Evolutionary conservation across 2,329 filamentous ascomycete species (phyloP).

Genomic region (Hirsutella rhossiliensis): DNA sequence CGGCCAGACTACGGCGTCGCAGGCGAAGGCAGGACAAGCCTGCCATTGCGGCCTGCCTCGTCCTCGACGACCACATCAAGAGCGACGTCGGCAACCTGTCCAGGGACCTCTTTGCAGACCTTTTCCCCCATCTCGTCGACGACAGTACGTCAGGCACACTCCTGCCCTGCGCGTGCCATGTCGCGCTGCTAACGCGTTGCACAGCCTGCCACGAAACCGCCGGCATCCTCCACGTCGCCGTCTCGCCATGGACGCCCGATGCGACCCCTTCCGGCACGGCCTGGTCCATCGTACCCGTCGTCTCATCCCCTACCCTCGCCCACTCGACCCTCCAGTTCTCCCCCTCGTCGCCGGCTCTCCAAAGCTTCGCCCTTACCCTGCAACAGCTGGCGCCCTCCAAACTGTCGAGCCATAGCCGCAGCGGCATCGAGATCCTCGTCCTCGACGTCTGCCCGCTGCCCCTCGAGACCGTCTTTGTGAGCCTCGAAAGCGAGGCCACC

Average conservation of each 20-base stretch:
- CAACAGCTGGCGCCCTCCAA: conserved; percentile 67
- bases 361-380: conserved; percentile 64
- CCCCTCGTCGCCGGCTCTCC: conserved; percentile 58
- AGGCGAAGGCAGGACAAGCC: conserved; percentile 57
- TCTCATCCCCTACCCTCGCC: conserved; percentile 50
- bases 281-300: conserved; percentile 80
- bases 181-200: neutral
- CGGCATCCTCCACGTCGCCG: conserved; percentile 51
- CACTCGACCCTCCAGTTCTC: conserved; percentile 73
- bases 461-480: conserved; percentile 79
- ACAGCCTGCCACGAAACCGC: conserved; percentile 20
- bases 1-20: conserved; percentile 29
- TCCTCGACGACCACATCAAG: conserved; percentile 75
- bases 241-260: conserved; percentile 60
- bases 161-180: neutral
- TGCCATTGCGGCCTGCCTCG: conserved; percentile 64
- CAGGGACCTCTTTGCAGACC: conserved; percentile 69
- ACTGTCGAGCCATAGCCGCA: conserved; percentile 57
- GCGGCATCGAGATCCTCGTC: conserved; percentile 72
- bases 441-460: conserved; percentile 70
- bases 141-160: conserved; percentile 28
- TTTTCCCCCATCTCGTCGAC: conserved; percentile 55
- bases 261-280: conserved; percentile 46
- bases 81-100: conserved; percentile 80
- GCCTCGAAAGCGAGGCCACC: conserved; percentile 68